phyloP scores from a whole-genome alignment of 2,329 filamentous ascomycete species.

The Dactylonectria macrodidyma region DNA sequence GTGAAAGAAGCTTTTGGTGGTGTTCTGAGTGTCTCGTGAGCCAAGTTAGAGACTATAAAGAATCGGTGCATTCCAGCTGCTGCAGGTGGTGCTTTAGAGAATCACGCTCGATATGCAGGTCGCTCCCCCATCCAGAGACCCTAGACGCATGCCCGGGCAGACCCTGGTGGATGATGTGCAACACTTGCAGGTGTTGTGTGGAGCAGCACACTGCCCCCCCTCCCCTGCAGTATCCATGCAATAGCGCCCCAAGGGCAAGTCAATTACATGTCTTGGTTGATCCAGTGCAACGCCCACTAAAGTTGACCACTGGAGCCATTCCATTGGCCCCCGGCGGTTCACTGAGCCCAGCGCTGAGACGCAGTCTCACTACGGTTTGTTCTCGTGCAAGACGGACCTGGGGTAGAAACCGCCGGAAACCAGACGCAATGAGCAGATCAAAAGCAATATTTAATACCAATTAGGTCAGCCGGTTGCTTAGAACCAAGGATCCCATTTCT shows the following conservation, averaged over 20 bases:
- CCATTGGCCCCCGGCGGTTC: not conserved
- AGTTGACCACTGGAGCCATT: not conserved
- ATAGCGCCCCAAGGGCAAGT: slow-evolving; percentile 1
- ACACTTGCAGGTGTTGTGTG: slow-evolving; percentile 22
- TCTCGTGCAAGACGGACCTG: not conserved
- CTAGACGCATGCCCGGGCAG: slow-evolving; percentile 22
- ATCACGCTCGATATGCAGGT: not conserved
- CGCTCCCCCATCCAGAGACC: not conserved
- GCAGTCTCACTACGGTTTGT: slow-evolving; percentile 26
- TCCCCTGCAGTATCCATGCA: not conserved
- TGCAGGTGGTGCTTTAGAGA: slow-evolving; percentile 20
- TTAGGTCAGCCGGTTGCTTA: not conserved
- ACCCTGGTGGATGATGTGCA: slow-evolving; percentile 30
- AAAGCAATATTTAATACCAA: slow-evolving; percentile 28
- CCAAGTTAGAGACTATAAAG: slow-evolving; percentile 36
- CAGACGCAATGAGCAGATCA: slow-evolving; percentile 31
- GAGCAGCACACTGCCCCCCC: not conserved
- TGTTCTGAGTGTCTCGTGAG: slow-evolving; percentile 13
- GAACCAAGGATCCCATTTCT: not conserved
- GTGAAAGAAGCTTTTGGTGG: not conserved
- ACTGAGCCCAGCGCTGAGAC: not conserved
- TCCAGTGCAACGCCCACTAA: not conserved
- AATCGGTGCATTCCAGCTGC: slow-evolving; percentile 39
- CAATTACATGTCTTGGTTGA: slow-evolving; percentile 3
- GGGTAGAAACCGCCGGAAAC: slow-evolving; percentile 26